Base-by-base conservation (phyloP, 2,329 filamentous ascomycete species). In the Hypoxylon sp. region DNA sequence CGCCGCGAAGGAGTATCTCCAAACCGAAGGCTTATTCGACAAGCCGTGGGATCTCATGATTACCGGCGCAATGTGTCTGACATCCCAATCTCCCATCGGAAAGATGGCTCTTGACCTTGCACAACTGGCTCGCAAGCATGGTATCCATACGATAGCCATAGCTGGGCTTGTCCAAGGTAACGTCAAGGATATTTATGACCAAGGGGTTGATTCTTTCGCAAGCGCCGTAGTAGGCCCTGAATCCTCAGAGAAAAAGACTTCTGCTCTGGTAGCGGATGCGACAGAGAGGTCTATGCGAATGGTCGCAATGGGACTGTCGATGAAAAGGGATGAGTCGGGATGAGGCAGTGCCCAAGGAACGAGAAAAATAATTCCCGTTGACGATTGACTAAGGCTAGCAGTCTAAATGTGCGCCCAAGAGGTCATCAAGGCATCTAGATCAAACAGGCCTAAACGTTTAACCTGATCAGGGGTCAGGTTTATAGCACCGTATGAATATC, bases 11-110 rank as follows among this genome's bases (percentile, higher is more conserved):
- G 16, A 32, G 16, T 42, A 32, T 13, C 16, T 42, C 9, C 8
- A 31, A 7, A 2, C 25, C 8, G 19, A 31, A 3, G 9, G 19
- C 8, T 8, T 42, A 4, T 32, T 43, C 12, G n/a, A 23, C 9
- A 20, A 32, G 38, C 27, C 26, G 16, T 42, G 26, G 38, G 27
- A 42, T n/a, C n/a, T 41, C 1, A 12, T 41, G 11, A 21, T 41
- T 17, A 19, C 17, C 13, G 37, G 11, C 11, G 16, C 13, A 13
- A 12, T 15, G 11, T 13, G 15, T 13, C 9, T 21, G 3, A 15
- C 15, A 3, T 29, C 35, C 8, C 23, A 15, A 26, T 19, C 12
- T 11, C 5, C 20, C 13, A 25, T 6, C 5, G 35, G 21, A 15
- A 17, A 8, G 7, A 20, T 29, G 21, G 3, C 23, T 17, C 27